Conservation (phyloP, 1,139 yeast species). For the Lodderomyces beijingensis region DNA sequence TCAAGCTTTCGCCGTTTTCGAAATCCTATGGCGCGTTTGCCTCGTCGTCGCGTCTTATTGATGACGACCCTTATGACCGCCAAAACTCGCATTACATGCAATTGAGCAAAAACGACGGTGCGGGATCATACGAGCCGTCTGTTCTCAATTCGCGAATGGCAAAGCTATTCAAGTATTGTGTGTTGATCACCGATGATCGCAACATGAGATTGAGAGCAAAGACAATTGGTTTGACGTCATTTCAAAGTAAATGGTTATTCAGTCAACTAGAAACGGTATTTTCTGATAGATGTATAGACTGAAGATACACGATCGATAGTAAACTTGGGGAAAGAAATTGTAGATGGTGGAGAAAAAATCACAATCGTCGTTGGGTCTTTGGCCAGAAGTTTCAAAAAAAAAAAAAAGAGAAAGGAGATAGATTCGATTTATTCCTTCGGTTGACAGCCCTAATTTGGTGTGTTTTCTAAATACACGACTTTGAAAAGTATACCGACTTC, state of each 20-base stretch:
- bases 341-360: too few relatives aligned
- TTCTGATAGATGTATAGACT: conserved; percentile 40
- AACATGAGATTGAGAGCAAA: conserved; percentile 67
- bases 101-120: background rate
- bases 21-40: background rate
- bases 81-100: background rate
- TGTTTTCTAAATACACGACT: too few relatives aligned
- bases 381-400: too few relatives aligned
- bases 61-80: background rate
- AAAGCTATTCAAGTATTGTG: conserved; percentile 48
- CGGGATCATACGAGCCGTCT: conserved; percentile 9
- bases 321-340: background rate
- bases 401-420: background rate
- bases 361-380: too few relatives aligned
- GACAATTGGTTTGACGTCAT: conserved; percentile 52
- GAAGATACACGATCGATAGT: conserved; percentile 4
- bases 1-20: conserved; percentile 15
- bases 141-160: conserved; percentile 34
- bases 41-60: background rate
- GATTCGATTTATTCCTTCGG: too few relatives aligned
- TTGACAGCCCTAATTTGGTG: too few relatives aligned
- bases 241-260: conserved; percentile 61
- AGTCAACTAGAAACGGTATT: conserved; percentile 43
- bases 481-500: too few relatives aligned
- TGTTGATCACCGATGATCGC: conserved; percentile 68